Evolutionary conservation across 768 basidiomycete species (phyloP).

Genomic region (Suillus clintonianus): DNA sequence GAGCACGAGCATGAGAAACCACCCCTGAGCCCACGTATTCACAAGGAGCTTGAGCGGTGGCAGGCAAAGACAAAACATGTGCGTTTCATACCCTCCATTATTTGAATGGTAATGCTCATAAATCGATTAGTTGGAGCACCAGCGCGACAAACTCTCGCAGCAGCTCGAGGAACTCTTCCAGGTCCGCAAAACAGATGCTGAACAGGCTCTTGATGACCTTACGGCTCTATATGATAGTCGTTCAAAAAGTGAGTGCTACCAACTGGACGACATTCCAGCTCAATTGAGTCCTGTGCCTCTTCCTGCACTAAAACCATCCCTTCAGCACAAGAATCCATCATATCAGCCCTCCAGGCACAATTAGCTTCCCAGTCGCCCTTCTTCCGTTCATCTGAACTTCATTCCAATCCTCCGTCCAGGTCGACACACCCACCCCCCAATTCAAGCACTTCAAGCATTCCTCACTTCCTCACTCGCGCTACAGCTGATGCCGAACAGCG

Average conservation of each 20-base stretch:
- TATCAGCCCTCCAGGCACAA: constrained; percentile 47
- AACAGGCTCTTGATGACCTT: constrained; percentile 51
- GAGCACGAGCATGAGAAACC: background rate
- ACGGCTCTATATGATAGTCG: constrained; percentile 52
- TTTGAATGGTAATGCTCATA: background rate
- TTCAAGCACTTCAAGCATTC: constrained; percentile 32
- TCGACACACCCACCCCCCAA: background rate
- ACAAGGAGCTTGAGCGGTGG: constrained; percentile 31
- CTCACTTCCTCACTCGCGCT: constrained; percentile 74
- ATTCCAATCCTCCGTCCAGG: background rate
- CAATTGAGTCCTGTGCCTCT: background rate
- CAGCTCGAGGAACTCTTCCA: constrained; percentile 63
- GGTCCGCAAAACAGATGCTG: constrained; percentile 66
- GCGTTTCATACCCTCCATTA: background rate
- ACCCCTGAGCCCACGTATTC: background rate
- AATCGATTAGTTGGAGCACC: constrained; percentile 32
- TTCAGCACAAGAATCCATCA: constrained; percentile 55
- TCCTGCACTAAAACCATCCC: constrained; percentile 6
- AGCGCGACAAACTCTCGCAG: constrained; percentile 46
- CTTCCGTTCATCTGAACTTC: constrained; percentile 31
- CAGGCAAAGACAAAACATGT: constrained; percentile 32
- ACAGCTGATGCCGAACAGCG: constrained; percentile 71
- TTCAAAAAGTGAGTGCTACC: constrained; percentile 47
- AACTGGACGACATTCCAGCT: background rate
- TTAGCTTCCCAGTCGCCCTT: constrained; percentile 59